phyloP scores from a whole-genome alignment of 768 basidiomycete species.

The Cyathus striatus region DNA sequence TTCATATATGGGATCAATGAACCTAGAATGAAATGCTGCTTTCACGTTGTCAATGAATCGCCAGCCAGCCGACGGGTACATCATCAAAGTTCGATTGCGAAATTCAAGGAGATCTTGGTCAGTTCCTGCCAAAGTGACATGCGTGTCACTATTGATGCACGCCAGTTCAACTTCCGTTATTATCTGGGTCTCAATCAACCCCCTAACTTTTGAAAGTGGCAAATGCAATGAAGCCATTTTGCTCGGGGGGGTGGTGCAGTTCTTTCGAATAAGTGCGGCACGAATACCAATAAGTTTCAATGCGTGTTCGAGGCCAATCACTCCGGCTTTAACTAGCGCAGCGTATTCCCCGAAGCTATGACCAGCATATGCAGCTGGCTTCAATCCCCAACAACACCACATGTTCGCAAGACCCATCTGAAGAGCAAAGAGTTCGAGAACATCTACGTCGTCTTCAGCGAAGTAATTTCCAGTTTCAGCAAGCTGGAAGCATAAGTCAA shows the following conservation, averaged over 20 bases:
- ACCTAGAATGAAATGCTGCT: conserved; percentile 5
- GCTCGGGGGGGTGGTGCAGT: background rate
- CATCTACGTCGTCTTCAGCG: conserved; percentile 1
- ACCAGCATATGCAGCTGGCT: conserved; percentile 2
- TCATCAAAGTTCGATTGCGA: background rate
- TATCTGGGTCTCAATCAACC: background rate
- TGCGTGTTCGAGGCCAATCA: conserved; percentile 1
- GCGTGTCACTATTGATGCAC: conserved; percentile 3
- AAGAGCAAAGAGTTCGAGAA: conserved; percentile 4
- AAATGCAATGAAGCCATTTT: conserved; percentile 4
- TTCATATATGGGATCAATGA: background rate
- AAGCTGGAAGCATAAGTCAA: conserved; percentile 3
- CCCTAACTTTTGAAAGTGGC: background rate
- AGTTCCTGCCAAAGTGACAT: conserved; percentile 4
- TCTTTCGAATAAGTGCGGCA: conserved; percentile 3
- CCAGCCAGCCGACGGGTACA: conserved; percentile 3
- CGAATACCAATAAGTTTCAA: conserved; percentile 3
- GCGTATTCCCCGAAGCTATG: conserved; percentile 4
- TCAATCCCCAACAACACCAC: conserved; percentile 3
- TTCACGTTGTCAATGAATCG: conserved; percentile 3
- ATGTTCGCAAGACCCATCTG: conserved; percentile 4
- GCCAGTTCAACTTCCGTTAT: conserved; percentile 1
- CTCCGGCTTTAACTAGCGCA: conserved; percentile 3
- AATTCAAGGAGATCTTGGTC: conserved; percentile 1
- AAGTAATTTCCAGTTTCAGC: conserved; percentile 2